phyloP scores from a whole-genome alignment of 1,284 basidiomycete species.

The Omphalotus olearius region DNA sequence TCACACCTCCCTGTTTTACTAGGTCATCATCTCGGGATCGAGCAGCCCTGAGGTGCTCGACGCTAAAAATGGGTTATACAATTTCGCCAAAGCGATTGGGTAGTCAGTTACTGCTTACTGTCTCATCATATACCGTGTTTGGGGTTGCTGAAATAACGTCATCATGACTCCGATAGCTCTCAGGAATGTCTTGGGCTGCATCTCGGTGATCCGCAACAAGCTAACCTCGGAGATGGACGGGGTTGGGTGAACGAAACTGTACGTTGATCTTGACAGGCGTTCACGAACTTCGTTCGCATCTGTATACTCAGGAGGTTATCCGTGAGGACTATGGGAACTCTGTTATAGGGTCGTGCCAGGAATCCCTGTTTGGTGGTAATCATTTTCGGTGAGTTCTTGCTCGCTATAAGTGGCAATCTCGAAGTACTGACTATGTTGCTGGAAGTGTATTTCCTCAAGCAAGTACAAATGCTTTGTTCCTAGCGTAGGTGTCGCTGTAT shows the following conservation, averaged over 20 bases:
- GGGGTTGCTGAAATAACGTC: not conserved
- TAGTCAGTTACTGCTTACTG: conserved; percentile 33
- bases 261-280: not conserved
- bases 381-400: conserved; percentile 43
- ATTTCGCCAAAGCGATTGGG: conserved; percentile 48
- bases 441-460: conserved; percentile 47
- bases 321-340: conserved; percentile 44
- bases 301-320: conserved; percentile 32
- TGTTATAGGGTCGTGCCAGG: conserved; percentile 45
- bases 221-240: conserved; percentile 53
- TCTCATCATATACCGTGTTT: not conserved
- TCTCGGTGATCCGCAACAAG: conserved; percentile 41
- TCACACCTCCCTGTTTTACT: not conserved
- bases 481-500: conserved; percentile 38
- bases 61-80: conserved; percentile 36
- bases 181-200: conserved; percentile 52
- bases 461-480: conserved; percentile 48
- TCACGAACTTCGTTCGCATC: not conserved
- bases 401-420: not conserved
- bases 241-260: conserved; percentile 41
- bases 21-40: conserved; percentile 46
- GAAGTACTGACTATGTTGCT: not conserved
- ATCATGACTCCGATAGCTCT: conserved; percentile 30
- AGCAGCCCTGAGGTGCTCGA: conserved; percentile 46
- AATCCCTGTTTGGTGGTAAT: conserved; percentile 52